Base-by-base conservation (phyloP, 768 basidiomycete genomes). In the Suillus subluteus region DNA sequence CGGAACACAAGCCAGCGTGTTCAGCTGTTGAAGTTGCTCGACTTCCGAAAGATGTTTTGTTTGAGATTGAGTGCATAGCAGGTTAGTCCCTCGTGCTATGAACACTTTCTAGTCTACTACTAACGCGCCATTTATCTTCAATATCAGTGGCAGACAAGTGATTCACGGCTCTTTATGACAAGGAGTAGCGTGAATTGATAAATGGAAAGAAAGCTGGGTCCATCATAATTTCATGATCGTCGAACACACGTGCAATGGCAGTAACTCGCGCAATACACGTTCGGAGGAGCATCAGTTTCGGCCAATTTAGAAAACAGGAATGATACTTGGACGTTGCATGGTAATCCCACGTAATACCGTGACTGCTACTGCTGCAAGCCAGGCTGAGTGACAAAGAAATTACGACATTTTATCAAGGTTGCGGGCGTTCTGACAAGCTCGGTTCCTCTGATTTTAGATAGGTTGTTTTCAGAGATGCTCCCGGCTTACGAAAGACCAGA, bases 11-110 rank as follows among this genome's bases (percentile, higher is more conserved):
- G 78, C 97, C 98, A 58, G 96, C 98, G 4, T 84, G 98, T 68
- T 95, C 95, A 38, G 88, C 92, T 40, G 94, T 99, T 62, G 95
- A 98, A 81, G 94, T 95, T 40, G 82, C 91, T 41, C 84, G 94
- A 55, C 84, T 99, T 63, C 97, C 97, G 12, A 94, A 91, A 76
- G 93, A 95, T 73, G 96, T 94, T 11, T 82, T 96, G 43, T 89
- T 98, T 62, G 97, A 99, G 84, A 87, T 99, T 64, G 97, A 99
- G 79, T 89, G 87, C 67, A 91, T 96, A 77, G 94, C 89, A 15
- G 90, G 89, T 90, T 89, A 71, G 58, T 41, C 38, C 12, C 2
- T 3, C 4, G 11, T n/a, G n/a, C n/a, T 7, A 26, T 26, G 58
- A 41, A 5, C 7, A 9, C 7, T n/a, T 58, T 23, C 3, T 13